Percentiles rank a stretch among this genome's conserved stretches.
These are phyloP conservation scores for Holtermannia corniformis DNA, from an alignment of 768 basidiomycete genomes.

Conservation along the genomic window DNA sequence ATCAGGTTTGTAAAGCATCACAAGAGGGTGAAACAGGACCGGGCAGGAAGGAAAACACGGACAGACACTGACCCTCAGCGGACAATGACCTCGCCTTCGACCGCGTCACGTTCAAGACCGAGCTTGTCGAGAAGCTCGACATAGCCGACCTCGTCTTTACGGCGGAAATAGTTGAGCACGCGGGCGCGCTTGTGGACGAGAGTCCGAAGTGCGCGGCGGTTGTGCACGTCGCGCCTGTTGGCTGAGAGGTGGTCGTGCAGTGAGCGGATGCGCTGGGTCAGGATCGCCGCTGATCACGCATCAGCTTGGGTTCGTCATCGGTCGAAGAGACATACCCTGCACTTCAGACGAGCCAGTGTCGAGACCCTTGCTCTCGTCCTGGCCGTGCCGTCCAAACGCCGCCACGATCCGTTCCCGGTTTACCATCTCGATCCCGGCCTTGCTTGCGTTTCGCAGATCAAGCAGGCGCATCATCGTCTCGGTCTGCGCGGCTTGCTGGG, in stretches of 20 bases:
- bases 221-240: constrained; percentile 61
- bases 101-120: constrained; percentile 65
- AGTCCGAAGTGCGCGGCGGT: constrained; percentile 62
- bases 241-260: constrained; percentile 60
- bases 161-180: constrained; percentile 60
- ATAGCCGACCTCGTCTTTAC: constrained; percentile 44
- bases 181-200: constrained; percentile 77
- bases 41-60: background rate
- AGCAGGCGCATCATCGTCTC: constrained; percentile 56
- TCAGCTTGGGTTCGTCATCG: background rate
- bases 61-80: constrained; percentile 1
- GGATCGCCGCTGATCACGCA: constrained; percentile 67
- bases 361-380: constrained; percentile 47
- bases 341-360: constrained; percentile 81
- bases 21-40: no score
- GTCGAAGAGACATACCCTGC: constrained; percentile 57
- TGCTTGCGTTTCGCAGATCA: constrained; percentile 80
- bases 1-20: constrained; percentile 38
- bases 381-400: constrained; percentile 57
- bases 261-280: constrained; percentile 77
- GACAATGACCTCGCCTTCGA: constrained; percentile 83
- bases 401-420: constrained; percentile 69
- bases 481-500: constrained; percentile 28
- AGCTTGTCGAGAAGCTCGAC: constrained; percentile 61
- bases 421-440: constrained; percentile 73